Evolutionary conservation across 768 basidiomycete genomes (phyloP), one percentile per base, ranked within the genome.

Genomic region (Tricholoma sp.): DNA sequence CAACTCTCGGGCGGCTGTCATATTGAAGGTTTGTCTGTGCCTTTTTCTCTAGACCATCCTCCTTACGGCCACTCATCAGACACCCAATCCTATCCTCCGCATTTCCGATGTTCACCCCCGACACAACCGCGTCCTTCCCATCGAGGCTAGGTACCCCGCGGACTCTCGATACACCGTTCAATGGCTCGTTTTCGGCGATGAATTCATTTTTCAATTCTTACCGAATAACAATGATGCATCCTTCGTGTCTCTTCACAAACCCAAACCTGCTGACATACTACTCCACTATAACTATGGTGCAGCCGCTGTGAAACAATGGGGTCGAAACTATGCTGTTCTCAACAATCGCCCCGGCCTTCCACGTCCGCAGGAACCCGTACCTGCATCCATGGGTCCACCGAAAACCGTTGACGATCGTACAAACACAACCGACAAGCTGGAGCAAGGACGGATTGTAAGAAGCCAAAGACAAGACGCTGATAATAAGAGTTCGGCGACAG

Each of bases 291-390:
- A 47, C 44, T 45, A 45, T 45, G 20, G 44, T 45, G 44, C 44
- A 6, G 44, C 60, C 7, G 60, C 52, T 3, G 39, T 61, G 12
- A 56, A 59, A 31, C 44, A 55, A 42, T 61, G 60, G 55, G 60
- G 60, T 42, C 13, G 53, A 44, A 54, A 54, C 41, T 29, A 47
- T 12, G 28, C 45, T 47, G 45, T 47, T 47, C 45, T 47, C 45
- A 47, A 47, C 45, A 47, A 47, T 47, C 28, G 28, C 24, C 10
- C 24, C 15, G 45, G 24, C 17, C 45, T 47, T 48, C 47, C 47
- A 48, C 47, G 29, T 31, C 47, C 29, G 2, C 29, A 48, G 47
- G 47, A 15, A 48, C 47, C 47, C 10, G 29, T 11, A 48, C 47
- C 47, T 20, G 47, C 10, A n/a, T 11, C 47, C 47, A 31, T 48